These are phyloP conservation scores for Eustoma russellianum DNA, from an alignment of 257 asterid genomes.

Conservation along the genomic window DNA sequence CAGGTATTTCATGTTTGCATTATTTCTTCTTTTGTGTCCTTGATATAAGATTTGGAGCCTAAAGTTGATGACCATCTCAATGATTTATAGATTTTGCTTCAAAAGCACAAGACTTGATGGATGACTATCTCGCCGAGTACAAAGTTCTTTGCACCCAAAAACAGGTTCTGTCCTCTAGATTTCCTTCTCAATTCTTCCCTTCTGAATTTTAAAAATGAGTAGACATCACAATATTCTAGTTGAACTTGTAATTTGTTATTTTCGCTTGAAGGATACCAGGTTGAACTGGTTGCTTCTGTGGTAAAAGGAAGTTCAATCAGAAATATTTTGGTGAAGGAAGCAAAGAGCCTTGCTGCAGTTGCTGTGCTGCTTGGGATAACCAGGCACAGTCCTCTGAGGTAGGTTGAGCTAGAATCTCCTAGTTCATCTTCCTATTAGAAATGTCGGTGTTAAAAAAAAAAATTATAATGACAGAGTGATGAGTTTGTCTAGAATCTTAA, in stretches of 20 bases:
- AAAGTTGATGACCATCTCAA: background rate
- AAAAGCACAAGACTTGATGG: slow-evolving; percentile 41
- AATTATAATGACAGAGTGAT: too few relatives aligned
- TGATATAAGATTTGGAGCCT: slow-evolving; percentile 4
- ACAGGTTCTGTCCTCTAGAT: slow-evolving; percentile 39
- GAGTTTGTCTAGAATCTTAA: background rate
- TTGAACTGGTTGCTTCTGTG: slow-evolving; percentile 45
- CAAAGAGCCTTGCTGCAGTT: slow-evolving; percentile 46
- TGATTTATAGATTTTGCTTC: slow-evolving; percentile 41
- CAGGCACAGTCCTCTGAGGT: slow-evolving; percentile 53
- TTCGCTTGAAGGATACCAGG: slow-evolving; percentile 35
- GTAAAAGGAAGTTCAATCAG: slow-evolving; percentile 64
- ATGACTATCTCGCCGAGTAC: slow-evolving; percentile 64
- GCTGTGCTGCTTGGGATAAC: slow-evolving; percentile 70
- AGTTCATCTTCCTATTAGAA: background rate
- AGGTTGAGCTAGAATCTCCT: slow-evolving; percentile 12
- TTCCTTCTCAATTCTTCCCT: too few relatives aligned
- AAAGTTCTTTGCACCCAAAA: slow-evolving; percentile 55
- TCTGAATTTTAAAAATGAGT: background rate
- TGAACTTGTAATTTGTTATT: background rate
- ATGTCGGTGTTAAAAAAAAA: too few relatives aligned
- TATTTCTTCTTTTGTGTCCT: too few relatives aligned
- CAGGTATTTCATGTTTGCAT: slow-evolving; percentile 31
- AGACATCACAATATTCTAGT: background rate
- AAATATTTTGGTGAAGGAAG: slow-evolving; percentile 66